phyloP scores from a whole-genome alignment of 2,329 filamentous ascomycete genomes.

The Fusarium tjaetaba region DNA sequence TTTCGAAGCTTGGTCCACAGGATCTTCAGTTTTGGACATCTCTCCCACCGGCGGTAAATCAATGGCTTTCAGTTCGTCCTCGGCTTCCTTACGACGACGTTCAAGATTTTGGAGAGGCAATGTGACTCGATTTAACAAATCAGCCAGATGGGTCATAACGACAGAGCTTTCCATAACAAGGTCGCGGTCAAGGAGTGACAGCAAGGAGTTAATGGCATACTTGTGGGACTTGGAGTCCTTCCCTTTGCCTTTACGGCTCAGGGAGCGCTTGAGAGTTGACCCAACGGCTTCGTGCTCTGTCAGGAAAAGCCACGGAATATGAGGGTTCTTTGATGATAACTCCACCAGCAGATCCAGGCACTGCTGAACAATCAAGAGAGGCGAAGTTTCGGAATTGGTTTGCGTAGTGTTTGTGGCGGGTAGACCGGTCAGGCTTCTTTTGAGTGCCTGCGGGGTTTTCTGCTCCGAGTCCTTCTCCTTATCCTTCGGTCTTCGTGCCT shows the following conservation, averaged over 20 bases:
- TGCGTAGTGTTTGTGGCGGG: slow-evolving; percentile 55
- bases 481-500: slow-evolving; percentile 81
- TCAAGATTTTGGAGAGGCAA: slow-evolving; percentile 83
- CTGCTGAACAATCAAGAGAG: slow-evolving; percentile 94
- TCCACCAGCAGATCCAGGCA: slow-evolving; percentile 88
- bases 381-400: slow-evolving; percentile 87
- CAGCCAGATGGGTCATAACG: slow-evolving; percentile 93
- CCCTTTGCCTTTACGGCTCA: slow-evolving; percentile 85
- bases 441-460: slow-evolving; percentile 84
- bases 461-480: slow-evolving; percentile 67
- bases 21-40: slow-evolving; percentile 39
- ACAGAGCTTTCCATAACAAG: slow-evolving; percentile 96
- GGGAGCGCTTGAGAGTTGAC: slow-evolving; percentile 78
- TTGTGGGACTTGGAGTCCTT: slow-evolving; percentile 87
- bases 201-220: slow-evolving; percentile 90
- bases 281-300: slow-evolving; percentile 87
- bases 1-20: slow-evolving; percentile 34
- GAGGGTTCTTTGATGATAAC: slow-evolving; percentile 83
- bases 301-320: slow-evolving; percentile 91
- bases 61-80: slow-evolving; percentile 61
- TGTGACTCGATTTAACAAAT: slow-evolving; percentile 87
- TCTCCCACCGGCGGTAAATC: slow-evolving; percentile 51
- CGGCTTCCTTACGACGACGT: slow-evolving; percentile 81
- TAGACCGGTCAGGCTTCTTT: slow-evolving; percentile 75
- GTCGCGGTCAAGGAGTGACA: slow-evolving; percentile 89